phyloP scores from a whole-genome alignment of 192 early-diverging fungal genomes.

The Coemansia sp. region DNA sequence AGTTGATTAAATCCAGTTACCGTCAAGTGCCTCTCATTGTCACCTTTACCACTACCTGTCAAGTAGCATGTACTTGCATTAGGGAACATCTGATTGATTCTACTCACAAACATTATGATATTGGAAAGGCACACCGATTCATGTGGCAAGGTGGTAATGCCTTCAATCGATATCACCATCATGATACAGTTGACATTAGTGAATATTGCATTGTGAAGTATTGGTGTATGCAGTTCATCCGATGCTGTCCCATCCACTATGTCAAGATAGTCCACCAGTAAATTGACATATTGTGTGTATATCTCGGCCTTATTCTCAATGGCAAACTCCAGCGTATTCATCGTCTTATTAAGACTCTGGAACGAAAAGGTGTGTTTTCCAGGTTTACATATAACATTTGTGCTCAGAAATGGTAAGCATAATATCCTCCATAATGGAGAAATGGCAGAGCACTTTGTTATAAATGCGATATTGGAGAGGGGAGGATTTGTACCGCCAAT shows the following conservation, averaged over 20 bases:
- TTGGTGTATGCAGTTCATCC: not conserved
- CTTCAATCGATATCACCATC: not conserved
- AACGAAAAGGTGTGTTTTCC: not conserved
- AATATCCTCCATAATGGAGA: not conserved
- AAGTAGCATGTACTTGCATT: not conserved
- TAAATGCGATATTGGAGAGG: not conserved
- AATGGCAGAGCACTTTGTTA: not conserved
- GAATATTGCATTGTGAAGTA: not conserved
- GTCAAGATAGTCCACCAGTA: not conserved
- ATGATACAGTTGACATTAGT: not conserved
- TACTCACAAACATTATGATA: not conserved
- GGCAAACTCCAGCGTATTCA: not conserved
- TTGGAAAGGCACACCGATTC: not conserved
- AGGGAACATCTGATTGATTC: not conserved
- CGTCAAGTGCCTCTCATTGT: not conserved
- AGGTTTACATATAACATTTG: not conserved
- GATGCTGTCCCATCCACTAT: not conserved
- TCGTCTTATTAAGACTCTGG: not conserved
- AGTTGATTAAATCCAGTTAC: not conserved
- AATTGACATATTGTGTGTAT: not conserved
- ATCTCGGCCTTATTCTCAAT: not conserved
- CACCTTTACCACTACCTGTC: not conserved
- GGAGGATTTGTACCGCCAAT: not conserved
- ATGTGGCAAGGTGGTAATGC: not conserved
- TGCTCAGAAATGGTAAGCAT: not conserved